Evolutionary conservation across 108 stramenopile species (phyloP).

Genomic region (Nitzschia palea): DNA sequence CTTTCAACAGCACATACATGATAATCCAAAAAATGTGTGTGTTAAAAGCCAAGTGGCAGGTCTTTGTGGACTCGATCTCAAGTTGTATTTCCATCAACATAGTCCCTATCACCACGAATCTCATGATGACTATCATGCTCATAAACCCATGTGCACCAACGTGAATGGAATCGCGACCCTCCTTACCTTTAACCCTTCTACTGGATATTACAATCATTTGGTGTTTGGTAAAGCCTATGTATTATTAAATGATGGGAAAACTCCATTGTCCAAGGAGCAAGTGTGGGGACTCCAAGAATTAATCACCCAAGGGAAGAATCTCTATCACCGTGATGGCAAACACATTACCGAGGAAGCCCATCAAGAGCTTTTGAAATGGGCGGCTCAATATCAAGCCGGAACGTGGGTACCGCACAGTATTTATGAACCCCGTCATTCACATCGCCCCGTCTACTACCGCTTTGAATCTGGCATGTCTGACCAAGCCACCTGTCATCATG

Average conservation of each 20-base stretch:
- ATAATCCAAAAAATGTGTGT: slow-evolving; percentile 15
- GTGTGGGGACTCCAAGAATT: slow-evolving; percentile 20
- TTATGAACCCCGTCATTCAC: slow-evolving; percentile 3
- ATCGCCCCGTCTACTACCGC: background rate
- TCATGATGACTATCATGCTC: background rate
- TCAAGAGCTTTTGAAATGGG: slow-evolving; percentile 5
- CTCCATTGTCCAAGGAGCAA: background rate
- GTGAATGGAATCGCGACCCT: slow-evolving; percentile 12
- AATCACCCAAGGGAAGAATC: background rate
- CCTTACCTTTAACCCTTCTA: slow-evolving; percentile 10
- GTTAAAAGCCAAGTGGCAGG: slow-evolving; percentile 30
- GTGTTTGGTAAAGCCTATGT: slow-evolving; percentile 24
- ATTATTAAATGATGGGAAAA: background rate
- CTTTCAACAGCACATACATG: slow-evolving; percentile 11
- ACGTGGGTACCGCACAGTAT: slow-evolving; percentile 17
- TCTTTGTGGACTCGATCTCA: slow-evolving; percentile 26
- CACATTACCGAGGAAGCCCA: background rate
- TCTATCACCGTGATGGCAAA: slow-evolving; percentile 7
- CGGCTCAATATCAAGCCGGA: slow-evolving; percentile 7
- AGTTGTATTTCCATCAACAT: slow-evolving; percentile 16
- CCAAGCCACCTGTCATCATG: slow-evolving; percentile 17
- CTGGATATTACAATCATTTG: slow-evolving; percentile 1
- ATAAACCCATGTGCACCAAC: slow-evolving; percentile 5
- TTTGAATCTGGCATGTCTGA: slow-evolving; percentile 15
- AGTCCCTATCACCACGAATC: background rate